phyloP scores from a whole-genome alignment of 306 rosid genomes.

The Trifolium dubium region DNA sequence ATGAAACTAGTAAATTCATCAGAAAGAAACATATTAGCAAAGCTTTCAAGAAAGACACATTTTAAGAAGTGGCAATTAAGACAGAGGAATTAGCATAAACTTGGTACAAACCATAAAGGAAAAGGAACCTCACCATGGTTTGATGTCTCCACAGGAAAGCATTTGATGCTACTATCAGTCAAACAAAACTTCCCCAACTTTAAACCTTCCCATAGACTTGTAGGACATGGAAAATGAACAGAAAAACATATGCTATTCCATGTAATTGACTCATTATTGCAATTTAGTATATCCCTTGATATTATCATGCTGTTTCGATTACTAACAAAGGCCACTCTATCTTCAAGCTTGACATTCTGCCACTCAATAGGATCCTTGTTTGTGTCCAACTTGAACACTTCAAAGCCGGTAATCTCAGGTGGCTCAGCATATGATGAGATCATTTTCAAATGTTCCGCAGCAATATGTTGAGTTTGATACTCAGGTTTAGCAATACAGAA shows the following conservation, averaged over 20 bases:
- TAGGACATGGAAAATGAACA: neutral
- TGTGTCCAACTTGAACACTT: conserved; percentile 5
- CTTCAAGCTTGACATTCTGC: neutral
- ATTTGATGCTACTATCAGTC: neutral
- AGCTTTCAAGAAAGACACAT: neutral
- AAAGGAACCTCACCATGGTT: neutral
- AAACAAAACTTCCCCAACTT: neutral
- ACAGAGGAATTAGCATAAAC: neutral
- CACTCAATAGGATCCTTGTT: neutral
- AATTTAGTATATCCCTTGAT: neutral
- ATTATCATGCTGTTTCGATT: neutral
- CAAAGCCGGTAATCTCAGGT: neutral
- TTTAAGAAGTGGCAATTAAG: neutral
- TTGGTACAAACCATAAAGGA: neutral
- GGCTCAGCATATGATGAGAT: neutral
- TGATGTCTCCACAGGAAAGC: neutral
- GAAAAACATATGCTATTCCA: conserved; percentile 1
- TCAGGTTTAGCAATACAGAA: neutral
- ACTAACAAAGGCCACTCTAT: neutral
- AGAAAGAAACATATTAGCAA: neutral
- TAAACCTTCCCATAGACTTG: neutral
- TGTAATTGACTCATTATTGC: neutral
- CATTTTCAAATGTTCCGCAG: neutral
- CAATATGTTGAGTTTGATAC: too few relatives aligned
- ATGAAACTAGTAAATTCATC: neutral